Evolutionary conservation across 2,329 filamentous ascomycete species (phyloP).

Genomic region (Talaromyces atroroseus): DNA sequence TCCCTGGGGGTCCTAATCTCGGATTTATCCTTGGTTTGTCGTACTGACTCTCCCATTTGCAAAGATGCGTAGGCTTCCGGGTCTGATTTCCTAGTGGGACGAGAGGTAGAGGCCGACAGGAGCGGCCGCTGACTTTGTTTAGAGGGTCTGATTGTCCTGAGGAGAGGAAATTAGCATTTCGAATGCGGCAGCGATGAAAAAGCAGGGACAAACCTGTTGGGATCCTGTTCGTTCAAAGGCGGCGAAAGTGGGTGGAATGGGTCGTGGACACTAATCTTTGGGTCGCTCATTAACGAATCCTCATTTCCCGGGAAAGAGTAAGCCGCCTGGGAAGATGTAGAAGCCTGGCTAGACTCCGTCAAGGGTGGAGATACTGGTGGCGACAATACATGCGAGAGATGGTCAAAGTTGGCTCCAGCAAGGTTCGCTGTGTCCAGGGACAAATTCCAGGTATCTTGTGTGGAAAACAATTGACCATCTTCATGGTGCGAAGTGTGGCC

Average conservation of each 20-base stretch:
- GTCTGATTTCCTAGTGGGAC: conserved; percentile 31
- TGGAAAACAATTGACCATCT: conserved; percentile 27
- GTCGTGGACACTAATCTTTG: conserved; percentile 34
- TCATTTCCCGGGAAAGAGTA: conserved; percentile 36
- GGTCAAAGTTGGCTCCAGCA: conserved; percentile 31
- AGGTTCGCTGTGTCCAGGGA: conserved; percentile 30
- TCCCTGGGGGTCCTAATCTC: conserved; percentile 38
- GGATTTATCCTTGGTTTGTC: conserved; percentile 33
- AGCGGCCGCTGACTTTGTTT: conserved; percentile 35
- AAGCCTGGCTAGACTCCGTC: conserved; percentile 38
- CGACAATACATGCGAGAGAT: conserved; percentile 32
- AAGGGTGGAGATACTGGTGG: conserved; percentile 39
- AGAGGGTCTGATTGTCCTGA: conserved; percentile 35
- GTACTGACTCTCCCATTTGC: conserved; percentile 29
- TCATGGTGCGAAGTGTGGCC: conserved; percentile 35
- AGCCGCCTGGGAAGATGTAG: conserved; percentile 33
- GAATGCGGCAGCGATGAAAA: not conserved
- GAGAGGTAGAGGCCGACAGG: conserved; percentile 28
- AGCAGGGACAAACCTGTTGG: conserved; percentile 33
- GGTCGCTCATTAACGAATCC: conserved; percentile 34
- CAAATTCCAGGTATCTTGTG: conserved; percentile 30
- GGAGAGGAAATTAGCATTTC: conserved; percentile 1
- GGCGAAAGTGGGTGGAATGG: conserved; percentile 36
- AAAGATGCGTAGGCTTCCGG: conserved; percentile 33
- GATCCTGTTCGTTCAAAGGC: conserved; percentile 36